Evolutionary conservation across 257 asterid genomes (phyloP).

Genomic region (Solanum tacnaense): DNA sequence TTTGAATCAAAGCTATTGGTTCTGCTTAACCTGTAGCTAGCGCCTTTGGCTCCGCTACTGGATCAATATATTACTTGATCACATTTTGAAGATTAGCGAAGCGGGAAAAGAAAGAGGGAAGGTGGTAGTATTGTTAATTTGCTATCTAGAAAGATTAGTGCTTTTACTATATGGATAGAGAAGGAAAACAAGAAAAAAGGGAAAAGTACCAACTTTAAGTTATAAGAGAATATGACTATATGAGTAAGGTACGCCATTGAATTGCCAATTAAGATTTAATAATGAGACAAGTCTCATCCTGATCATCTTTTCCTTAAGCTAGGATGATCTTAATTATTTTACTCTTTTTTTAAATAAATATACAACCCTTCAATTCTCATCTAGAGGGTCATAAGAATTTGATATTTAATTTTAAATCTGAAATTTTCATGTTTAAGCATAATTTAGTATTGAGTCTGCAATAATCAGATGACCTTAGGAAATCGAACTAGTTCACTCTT

Average conservation of each 20-base stretch:
- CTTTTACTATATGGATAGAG: not conserved
- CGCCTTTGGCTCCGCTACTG: not conserved
- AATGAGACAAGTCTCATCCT: not conserved
- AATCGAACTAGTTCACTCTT: not conserved
- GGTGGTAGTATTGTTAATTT: not conserved
- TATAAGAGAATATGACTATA: not conserved
- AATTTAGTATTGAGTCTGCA: not conserved
- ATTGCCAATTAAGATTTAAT: not conserved
- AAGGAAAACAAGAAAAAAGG: not conserved
- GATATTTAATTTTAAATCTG: not conserved
- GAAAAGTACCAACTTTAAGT: not conserved
- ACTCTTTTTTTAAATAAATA: not conserved
- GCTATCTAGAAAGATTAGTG: not conserved
- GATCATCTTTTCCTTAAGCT: not conserved
- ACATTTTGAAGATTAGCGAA: not conserved
- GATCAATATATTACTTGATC: not conserved
- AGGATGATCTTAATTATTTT: not conserved
- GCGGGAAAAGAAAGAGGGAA: not conserved
- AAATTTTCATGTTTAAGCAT: not conserved
- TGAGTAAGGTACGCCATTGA: not conserved
- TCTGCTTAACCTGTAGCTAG: not conserved
- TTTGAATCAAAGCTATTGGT: not conserved
- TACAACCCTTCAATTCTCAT: not conserved
- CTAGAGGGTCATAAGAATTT: not conserved
- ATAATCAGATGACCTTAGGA: not conserved